Percentiles rank a stretch among this genome's conserved stretches.
Conservation (phyloP, 1,139 yeast species). For the Hyphopichia fennica region DNA sequence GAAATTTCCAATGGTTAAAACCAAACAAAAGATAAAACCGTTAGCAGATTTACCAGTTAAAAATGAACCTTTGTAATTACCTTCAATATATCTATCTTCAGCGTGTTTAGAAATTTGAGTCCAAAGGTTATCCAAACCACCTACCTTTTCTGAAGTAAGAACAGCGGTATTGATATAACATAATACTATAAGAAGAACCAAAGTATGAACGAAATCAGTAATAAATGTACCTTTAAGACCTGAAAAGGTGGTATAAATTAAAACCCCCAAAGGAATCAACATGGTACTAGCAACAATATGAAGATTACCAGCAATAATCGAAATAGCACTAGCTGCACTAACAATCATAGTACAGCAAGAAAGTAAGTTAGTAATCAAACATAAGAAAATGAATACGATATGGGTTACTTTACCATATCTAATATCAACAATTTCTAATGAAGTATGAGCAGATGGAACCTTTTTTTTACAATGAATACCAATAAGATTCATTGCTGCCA, state of each 20-base stretch:
- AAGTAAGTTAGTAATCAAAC: slow-evolving; percentile 31
- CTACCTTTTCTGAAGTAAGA: slow-evolving; percentile 23
- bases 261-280: slow-evolving; percentile 39
- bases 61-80: slow-evolving; percentile 33
- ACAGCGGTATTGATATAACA: slow-evolving; percentile 28
- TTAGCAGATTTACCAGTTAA: slow-evolving; percentile 36
- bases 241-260: slow-evolving; percentile 38
- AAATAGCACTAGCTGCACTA: slow-evolving; percentile 38
- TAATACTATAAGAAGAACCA: slow-evolving; percentile 30
- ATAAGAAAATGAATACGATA: slow-evolving; percentile 28
- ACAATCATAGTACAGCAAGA: slow-evolving; percentile 36
- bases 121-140: slow-evolving; percentile 30
- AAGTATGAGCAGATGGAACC: slow-evolving; percentile 29
- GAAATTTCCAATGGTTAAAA: slow-evolving; percentile 28
- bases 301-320: slow-evolving; percentile 32
- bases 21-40: slow-evolving; percentile 28
- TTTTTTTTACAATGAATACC: slow-evolving; percentile 33
- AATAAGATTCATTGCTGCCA: slow-evolving; percentile 26
- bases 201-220: slow-evolving; percentile 37
- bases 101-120: slow-evolving; percentile 18
- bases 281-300: slow-evolving; percentile 32
- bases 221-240: slow-evolving; percentile 43
- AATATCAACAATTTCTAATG: slow-evolving; percentile 29
- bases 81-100: slow-evolving; percentile 22
- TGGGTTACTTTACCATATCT: slow-evolving; percentile 32